Evolutionary conservation across 176 grass and related monocot species (phyloP).

Genomic region (Carex littledalei): DNA sequence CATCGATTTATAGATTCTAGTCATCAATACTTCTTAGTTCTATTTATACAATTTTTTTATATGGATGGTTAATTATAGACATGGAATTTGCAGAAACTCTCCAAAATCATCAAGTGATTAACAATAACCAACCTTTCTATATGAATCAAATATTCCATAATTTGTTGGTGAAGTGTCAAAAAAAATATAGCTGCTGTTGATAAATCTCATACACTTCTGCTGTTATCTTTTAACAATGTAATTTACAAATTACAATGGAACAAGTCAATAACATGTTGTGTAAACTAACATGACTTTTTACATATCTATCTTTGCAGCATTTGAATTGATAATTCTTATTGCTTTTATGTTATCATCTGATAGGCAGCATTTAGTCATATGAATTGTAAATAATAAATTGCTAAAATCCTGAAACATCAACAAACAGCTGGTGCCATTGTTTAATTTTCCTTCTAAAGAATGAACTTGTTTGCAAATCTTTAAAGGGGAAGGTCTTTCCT

Average conservation of each 20-base stretch:
- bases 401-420: not conserved
- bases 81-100: not conserved
- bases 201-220: not conserved
- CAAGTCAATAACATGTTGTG: not conserved
- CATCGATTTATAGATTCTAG: not conserved
- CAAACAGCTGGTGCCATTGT: not conserved
- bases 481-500: not conserved
- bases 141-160: not conserved
- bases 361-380: not conserved
- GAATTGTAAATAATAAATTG: not conserved
- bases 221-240: not conserved
- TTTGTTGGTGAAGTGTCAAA: not conserved
- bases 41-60: not conserved
- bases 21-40: not conserved
- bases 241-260: not conserved
- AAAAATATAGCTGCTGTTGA: not conserved
- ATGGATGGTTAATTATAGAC: not conserved
- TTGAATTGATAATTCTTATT: not conserved
- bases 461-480: not conserved
- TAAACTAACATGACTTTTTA: not conserved
- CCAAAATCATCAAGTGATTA: not conserved
- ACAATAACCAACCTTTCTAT: not conserved
- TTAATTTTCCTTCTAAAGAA: not conserved
- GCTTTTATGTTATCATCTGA: not conserved
- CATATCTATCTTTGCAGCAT: not conserved